These are phyloP conservation scores for Phytophthora agathidicida DNA, from an alignment of 352 stramenopile species.

Conservation along the genomic window DNA sequence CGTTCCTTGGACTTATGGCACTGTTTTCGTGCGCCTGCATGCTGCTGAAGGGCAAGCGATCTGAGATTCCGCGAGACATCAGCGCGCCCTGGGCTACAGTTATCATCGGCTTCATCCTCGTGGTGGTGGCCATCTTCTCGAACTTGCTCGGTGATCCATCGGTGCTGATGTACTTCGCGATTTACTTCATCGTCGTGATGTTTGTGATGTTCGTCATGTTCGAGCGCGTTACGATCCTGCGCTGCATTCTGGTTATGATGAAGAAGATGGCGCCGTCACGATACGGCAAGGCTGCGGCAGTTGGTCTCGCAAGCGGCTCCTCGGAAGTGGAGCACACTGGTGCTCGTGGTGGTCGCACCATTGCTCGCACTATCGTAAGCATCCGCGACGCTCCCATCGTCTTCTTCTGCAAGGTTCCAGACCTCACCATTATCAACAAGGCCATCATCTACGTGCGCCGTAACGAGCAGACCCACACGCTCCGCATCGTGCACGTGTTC, in stretches of 20 bases:
- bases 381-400: constrained; percentile 69
- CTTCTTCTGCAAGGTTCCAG: constrained; percentile 87
- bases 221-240: constrained; percentile 50
- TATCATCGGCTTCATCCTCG: constrained; percentile 42
- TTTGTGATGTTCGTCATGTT: constrained; percentile 57
- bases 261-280: constrained; percentile 42
- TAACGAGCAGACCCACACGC: constrained; percentile 85
- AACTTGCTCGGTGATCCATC: constrained; percentile 51
- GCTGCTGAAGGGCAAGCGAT: constrained; percentile 83
- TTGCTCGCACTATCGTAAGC: constrained; percentile 43
- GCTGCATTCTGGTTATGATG: constrained; percentile 40
- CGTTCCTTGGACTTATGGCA: constrained; percentile 83
- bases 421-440: constrained; percentile 91
- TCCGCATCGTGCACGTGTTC: constrained; percentile 84
- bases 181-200: constrained; percentile 54
- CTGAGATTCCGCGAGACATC: constrained; percentile 70
- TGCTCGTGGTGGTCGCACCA: constrained; percentile 47
- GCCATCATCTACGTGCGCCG: constrained; percentile 85
- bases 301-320: constrained; percentile 34
- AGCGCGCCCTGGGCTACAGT: constrained; percentile 46
- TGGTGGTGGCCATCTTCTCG: constrained; percentile 48
- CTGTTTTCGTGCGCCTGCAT: constrained; percentile 83
- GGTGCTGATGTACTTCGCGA: constrained; percentile 55
- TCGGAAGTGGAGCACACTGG: constrained; percentile 35
- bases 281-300: constrained; percentile 19